Evolutionary conservation across 192 early-diverging fungal genomes (phyloP).

Genomic region (Coemansia sp.): DNA sequence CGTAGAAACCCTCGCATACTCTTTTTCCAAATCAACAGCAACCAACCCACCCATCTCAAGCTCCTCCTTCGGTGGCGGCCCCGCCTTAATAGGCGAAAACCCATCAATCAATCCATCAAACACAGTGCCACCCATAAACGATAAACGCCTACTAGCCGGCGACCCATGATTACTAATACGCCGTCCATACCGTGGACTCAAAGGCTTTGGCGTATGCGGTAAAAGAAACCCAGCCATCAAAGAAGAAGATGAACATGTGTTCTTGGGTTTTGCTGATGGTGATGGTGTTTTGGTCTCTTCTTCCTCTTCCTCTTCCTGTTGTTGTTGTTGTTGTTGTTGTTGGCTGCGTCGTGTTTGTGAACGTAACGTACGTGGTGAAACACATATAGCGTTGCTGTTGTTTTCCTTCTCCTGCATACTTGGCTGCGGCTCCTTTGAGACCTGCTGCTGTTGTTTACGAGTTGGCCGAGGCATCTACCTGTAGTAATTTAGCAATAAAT

Average conservation of each 20-base stretch:
- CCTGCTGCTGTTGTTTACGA: conserved; percentile 13
- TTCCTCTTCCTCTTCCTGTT: not conserved
- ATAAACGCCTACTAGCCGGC: not conserved
- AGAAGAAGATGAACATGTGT: not conserved
- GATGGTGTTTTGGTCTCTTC: not conserved
- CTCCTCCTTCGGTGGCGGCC: conserved; percentile 13
- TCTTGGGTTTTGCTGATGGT: not conserved
- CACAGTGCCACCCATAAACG: conserved; percentile 1
- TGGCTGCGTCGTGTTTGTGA: not conserved
- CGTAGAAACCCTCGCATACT: not conserved
- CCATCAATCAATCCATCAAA: conserved; percentile 38
- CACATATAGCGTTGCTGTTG: no score
- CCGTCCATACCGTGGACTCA: not conserved
- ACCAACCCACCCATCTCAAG: conserved; percentile 2
- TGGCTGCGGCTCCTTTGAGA: not conserved
- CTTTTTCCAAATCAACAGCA: not conserved
- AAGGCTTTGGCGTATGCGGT: not conserved
- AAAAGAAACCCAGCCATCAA: not conserved
- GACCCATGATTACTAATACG: not conserved
- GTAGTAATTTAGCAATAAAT: not conserved
- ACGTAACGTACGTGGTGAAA: not conserved
- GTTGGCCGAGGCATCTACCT: conserved; percentile 13
- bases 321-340: not conserved
- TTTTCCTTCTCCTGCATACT: not conserved
- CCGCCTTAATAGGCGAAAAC: conserved; percentile 36